A percentile compares a stretch with the other conserved stretches of the same genome.
These are phyloP conservation scores for Coffea humblotiana DNA, from an alignment of 305 asterid genomes.

Conservation along the genomic window DNA sequence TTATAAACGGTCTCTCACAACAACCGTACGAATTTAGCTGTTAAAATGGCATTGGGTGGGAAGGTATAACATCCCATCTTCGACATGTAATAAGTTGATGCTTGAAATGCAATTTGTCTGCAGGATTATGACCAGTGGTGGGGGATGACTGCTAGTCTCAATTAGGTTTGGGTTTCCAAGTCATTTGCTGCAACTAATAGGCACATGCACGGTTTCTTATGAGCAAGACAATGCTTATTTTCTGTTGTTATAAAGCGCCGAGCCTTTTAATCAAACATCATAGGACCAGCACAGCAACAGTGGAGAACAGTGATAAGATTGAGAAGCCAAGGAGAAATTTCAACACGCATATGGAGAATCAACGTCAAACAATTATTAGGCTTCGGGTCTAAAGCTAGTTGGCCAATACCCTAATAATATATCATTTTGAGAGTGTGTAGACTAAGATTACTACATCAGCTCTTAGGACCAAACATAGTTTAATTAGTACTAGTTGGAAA, in stretches of 20 bases:
- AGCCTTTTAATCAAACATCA: constrained; percentile 18
- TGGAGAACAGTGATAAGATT: background rate
- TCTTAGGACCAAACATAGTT: background rate
- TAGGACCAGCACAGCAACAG: background rate
- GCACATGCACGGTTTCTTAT: constrained; percentile 83
- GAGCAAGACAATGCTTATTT: constrained; percentile 40
- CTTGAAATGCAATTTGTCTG: too few relatives aligned
- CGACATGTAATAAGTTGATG: background rate
- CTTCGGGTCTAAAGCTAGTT: background rate
- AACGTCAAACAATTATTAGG: background rate
- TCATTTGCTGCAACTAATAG: constrained; percentile 53
- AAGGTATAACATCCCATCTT: constrained; percentile 50
- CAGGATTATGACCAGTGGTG: constrained; percentile 31
- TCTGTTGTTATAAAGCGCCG: background rate
- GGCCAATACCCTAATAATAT: background rate
- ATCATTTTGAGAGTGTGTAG: background rate
- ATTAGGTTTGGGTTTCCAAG: constrained; percentile 33
- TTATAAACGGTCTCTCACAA: constrained; percentile 22
- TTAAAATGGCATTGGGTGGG: constrained; percentile 37
- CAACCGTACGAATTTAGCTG: constrained; percentile 29
- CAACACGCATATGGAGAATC: background rate
- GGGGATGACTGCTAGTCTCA: constrained; percentile 28
- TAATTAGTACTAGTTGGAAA: background rate
- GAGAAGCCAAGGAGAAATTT: background rate
- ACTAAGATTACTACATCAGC: background rate